These are phyloP conservation scores for Erucastrum elatum DNA, from an alignment of 345 rosid species.

Conservation along the genomic window DNA sequence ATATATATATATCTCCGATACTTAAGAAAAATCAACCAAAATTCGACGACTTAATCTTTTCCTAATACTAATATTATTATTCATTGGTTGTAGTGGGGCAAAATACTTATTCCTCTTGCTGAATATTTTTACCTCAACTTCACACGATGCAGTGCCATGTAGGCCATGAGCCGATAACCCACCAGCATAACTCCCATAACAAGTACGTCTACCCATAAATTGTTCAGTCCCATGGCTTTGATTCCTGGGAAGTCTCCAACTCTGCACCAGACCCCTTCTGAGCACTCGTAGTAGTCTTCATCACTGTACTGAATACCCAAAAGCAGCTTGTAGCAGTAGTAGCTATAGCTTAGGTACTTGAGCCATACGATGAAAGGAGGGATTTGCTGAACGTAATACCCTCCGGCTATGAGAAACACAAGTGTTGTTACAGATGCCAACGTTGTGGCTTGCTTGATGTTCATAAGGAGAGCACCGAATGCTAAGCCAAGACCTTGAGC, in stretches of 20 bases:
- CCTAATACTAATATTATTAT: slow-evolving; percentile 51
- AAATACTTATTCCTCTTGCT: slow-evolving; percentile 15
- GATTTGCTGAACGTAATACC: slow-evolving; percentile 91
- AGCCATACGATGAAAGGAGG: slow-evolving; percentile 96
- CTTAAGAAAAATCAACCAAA: slow-evolving; percentile 40
- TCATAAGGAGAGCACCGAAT: slow-evolving; percentile 94
- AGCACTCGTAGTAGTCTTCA: slow-evolving; percentile 77
- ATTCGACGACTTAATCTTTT: slow-evolving; percentile 40
- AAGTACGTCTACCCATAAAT: slow-evolving; percentile 81
- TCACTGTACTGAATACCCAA: slow-evolving; percentile 86
- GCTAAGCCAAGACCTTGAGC: slow-evolving; percentile 96
- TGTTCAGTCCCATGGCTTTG: slow-evolving; percentile 75
- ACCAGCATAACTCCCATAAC: slow-evolving; percentile 90
- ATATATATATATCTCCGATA: slow-evolving; percentile 38
- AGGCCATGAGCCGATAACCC: slow-evolving; percentile 87
- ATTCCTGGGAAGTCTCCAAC: slow-evolving; percentile 85
- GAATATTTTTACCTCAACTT: slow-evolving; percentile 47
- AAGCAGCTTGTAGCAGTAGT: slow-evolving; percentile 94
- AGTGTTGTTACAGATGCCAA: slow-evolving; percentile 92
- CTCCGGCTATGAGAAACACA: slow-evolving; percentile 97
- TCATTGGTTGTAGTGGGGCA: slow-evolving; percentile 48
- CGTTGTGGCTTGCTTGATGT: slow-evolving; percentile 95
- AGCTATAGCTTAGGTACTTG: slow-evolving; percentile 94
- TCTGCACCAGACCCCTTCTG: slow-evolving; percentile 66
- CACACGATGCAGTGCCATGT: slow-evolving; percentile 76